Conservation (phyloP, 768 basidiomycete species). For the Auriscalpium orientale region DNA sequence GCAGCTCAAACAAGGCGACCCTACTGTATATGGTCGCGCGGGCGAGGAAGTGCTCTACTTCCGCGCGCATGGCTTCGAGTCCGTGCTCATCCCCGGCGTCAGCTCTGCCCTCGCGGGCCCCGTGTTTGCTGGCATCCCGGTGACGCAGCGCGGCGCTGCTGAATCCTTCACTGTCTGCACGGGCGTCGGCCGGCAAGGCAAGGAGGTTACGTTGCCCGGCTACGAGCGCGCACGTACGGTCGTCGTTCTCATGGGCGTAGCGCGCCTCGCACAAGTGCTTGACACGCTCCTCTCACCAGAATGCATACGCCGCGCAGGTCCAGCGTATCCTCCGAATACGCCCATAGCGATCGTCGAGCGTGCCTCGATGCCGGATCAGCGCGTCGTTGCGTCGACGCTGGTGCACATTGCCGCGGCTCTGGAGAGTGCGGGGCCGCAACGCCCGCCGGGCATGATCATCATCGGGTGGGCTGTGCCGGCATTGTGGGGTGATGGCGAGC, state of each 20-base stretch:
- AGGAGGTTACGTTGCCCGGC: conserved; percentile 75
- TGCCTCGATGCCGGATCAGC: conserved; percentile 90
- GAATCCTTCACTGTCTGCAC: conserved; percentile 89
- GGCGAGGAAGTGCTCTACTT: conserved; percentile 95
- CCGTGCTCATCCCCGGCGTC: conserved; percentile 83
- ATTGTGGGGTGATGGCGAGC: conserved; percentile 65
- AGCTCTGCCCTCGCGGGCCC: conserved; percentile 88
- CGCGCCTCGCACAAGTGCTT: conserved; percentile 68
- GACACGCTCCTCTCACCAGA: conserved; percentile 38
- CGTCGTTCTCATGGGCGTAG: conserved; percentile 92
- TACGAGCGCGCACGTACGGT: conserved; percentile 80
- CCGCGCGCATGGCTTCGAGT: conserved; percentile 76
- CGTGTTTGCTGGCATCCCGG: conserved; percentile 82
- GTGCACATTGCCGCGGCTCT: conserved; percentile 62
- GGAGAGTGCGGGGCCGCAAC: conserved; percentile 71
- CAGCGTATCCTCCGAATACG: conserved; percentile 60
- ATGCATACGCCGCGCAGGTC: conserved; percentile 32
- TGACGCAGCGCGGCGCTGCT: conserved; percentile 92
- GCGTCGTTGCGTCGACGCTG: conserved; percentile 75
- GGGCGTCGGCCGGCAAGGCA: conserved; percentile 84
- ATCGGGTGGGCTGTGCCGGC: conserved; percentile 88
- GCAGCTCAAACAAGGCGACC: conserved; percentile 96
- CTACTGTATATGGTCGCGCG: conserved; percentile 87
- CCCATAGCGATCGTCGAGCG: conserved; percentile 95
- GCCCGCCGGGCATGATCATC: conserved; percentile 94